Base-by-base conservation (phyloP, 2,329 filamentous ascomycete species). In the Monosporascus sp. region DNA sequence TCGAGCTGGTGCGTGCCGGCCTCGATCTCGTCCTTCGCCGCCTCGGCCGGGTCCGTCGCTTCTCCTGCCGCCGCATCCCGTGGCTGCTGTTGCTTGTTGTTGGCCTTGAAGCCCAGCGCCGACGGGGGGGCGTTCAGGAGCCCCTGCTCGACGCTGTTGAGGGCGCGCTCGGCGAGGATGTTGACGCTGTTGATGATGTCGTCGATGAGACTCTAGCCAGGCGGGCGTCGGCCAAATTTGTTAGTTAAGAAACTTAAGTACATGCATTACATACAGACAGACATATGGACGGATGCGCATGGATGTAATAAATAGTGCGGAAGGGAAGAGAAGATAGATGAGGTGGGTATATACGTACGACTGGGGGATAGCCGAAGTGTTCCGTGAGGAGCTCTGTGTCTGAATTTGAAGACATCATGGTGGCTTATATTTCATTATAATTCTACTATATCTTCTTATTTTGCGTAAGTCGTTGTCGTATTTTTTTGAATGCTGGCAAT, bases 121-220 rank as follows among this genome's bases (percentile, higher is more conserved):
- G 85, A 78, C 0, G 92, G 88, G 1, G 88, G 83, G 3, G 88
- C 86, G 49, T 81, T 80, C 48, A 90, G 77, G 20, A 99, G 84
- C 1, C 90, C 89, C 52, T 84, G 83, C 71, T 97, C 94, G 59
- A 97, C 85, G 55, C 88, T 90, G 64, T 90, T 89, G 64, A 96
- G 85, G 51, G 90, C 92, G 69, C 88, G 88, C 72, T 96, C 94
- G 65, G 94, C 88, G 64, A 97, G 83, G 65, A 93, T 89, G 75
- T 97, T 99, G 70, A 97, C 85, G 52, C 88, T 89, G 77, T 97
- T 97, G 75, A 97, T 96, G 63, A 97, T 92, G 73, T 97, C 93
- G 82, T 99, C 94, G 66, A 99, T 88, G 43, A 99, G 83, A 56
- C 89, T 89, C 92, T 96, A 64, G 31, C 11, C 11, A 5, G 31